These are phyloP conservation scores for Chlorella sp. DNA, from an alignment of 139 green algal genomes.

Conservation along the genomic window DNA sequence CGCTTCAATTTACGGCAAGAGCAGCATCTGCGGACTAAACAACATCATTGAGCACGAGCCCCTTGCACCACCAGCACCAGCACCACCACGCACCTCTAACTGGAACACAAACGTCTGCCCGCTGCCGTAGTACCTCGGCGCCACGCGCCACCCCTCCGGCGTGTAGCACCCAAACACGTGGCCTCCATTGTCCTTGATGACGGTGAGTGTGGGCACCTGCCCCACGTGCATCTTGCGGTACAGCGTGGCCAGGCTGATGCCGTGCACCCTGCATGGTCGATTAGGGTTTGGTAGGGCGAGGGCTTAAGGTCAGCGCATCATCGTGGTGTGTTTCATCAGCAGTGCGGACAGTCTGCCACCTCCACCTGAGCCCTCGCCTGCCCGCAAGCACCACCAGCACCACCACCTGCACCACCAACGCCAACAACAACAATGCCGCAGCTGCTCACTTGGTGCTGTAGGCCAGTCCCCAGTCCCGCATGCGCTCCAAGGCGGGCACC, in stretches of 20 bases:
- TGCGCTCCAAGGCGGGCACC: slow-evolving; percentile 22
- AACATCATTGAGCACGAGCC: too few relatives aligned
- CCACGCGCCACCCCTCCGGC: slow-evolving; percentile 56
- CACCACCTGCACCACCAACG: too few relatives aligned
- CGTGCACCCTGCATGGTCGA: slow-evolving; percentile 34
- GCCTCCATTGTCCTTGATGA: slow-evolving; percentile 40
- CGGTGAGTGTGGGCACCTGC: slow-evolving; percentile 20
- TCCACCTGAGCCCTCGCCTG: too few relatives aligned
- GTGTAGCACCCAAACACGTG: slow-evolving; percentile 72
- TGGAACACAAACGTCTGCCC: slow-evolving; percentile 84
- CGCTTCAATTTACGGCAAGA: too few relatives aligned
- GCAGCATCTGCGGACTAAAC: too few relatives aligned
- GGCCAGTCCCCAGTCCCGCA: slow-evolving; percentile 22
- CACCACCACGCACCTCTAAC: slow-evolving; percentile 47
- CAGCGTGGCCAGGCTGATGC: slow-evolving; percentile 68
- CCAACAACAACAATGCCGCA: too few relatives aligned
- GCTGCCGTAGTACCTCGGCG: slow-evolving; percentile 68
- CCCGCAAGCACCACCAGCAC: too few relatives aligned
- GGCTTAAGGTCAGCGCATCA: too few relatives aligned
- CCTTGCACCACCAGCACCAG: too few relatives aligned
- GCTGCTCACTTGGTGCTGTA: slow-evolving; percentile 25
- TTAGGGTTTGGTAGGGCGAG: too few relatives aligned
- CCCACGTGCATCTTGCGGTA: slow-evolving; percentile 28
- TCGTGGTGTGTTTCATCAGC: too few relatives aligned
- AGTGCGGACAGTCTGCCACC: too few relatives aligned